Evolutionary conservation across 176 grass and related monocot species (phyloP), one percentile per base, ranked within the genome.

Genomic region (Eleusine coracana): DNA sequence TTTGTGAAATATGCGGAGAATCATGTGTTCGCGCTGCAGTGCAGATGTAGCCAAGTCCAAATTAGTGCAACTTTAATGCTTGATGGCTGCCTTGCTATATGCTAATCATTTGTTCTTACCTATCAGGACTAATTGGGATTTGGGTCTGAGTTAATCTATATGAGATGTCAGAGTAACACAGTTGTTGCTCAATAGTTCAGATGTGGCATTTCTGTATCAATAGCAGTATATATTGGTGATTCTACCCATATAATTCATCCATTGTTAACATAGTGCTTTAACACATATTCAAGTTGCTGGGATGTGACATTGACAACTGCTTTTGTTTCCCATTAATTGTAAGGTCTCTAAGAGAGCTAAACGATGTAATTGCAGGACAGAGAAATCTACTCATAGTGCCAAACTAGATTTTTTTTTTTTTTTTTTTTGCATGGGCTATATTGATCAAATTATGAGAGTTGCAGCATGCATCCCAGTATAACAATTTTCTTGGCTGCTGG

Each of bases 381-480:
- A 81, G 8, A 80, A 51, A 84, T 71, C 7, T 42, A 70, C 13
- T 59, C 41, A 13, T 79, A 5, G 61, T 68, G 60, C 49, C 36
- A 74, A 74, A 39, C 4, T 74, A 37, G 36, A 86, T 58, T 36
- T 34, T 34, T 34, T 34, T 34, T 34, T 21, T 88, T 58, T 36
- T 34, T 34, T 34, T 34, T 34, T 34, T 21, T 88, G 66, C 60
- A 74, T 58, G 48, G 28, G 63, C 80, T 40, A 21, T 70, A 16
- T 2, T 54, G 20, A 54, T 51, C 63, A 70, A 36, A 80, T 62
- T 80, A 54, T 42, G 6, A 60, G 51, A 42, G n/a, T 74, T 84
- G 39, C 52, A 49, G 15, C 7, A 25, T 5, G 1, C 34, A 44
- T 65, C 9, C 18, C 14, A 27, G 38, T n/a, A 9, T 13, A 21